These are phyloP conservation scores for Plasmodium chabaudi DNA, from an alignment of 169 alveolate genomes.

Conservation along the genomic window DNA sequence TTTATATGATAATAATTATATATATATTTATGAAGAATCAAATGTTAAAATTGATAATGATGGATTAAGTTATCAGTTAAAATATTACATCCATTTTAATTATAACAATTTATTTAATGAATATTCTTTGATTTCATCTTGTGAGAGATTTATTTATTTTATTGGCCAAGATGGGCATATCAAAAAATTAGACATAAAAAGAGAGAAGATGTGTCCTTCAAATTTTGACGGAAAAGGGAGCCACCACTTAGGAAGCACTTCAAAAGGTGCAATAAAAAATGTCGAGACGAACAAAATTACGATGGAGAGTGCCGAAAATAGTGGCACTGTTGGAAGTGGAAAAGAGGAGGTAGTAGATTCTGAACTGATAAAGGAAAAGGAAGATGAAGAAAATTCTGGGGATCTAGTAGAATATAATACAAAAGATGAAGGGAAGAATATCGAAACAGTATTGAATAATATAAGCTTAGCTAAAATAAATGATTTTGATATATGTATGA, in stretches of 20 bases:
- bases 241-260: neutral
- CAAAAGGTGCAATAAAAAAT: neutral
- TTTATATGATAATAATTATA: slow-evolving; percentile 31
- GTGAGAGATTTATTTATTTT: slow-evolving; percentile 50
- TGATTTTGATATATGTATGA: slow-evolving; percentile 65
- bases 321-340: neutral
- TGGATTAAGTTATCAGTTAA: slow-evolving; percentile 13
- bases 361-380: neutral
- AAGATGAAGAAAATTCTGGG: neutral
- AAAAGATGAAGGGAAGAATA: slow-evolving; percentile 1
- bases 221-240: neutral
- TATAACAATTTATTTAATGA: slow-evolving; percentile 19
- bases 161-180: slow-evolving; percentile 48
- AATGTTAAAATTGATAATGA: slow-evolving; percentile 4
- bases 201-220: neutral
- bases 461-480: slow-evolving; percentile 51
- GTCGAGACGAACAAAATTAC: neutral
- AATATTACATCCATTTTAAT: slow-evolving; percentile 25
- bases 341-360: neutral
- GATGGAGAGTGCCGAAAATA: neutral
- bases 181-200: slow-evolving; percentile 38
- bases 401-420: neutral
- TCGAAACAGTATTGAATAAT: slow-evolving; percentile 33
- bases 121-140: slow-evolving; percentile 50
- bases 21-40: slow-evolving; percentile 56